phyloP scores from a whole-genome alignment of 1,284 basidiomycete species.

The Leccinum subfulvum region DNA sequence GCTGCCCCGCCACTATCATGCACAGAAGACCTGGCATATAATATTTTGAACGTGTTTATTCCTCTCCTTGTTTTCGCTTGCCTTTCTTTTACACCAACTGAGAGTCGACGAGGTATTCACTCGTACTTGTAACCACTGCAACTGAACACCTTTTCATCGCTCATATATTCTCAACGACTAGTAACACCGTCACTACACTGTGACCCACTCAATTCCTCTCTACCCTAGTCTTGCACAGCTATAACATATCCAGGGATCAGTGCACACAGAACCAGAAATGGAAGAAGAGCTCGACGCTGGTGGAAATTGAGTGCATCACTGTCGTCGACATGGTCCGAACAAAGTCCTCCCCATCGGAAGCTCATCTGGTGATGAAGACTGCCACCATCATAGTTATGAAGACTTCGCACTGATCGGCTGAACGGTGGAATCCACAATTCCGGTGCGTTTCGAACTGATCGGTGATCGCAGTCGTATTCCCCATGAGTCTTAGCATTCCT shows the following conservation, averaged over 20 bases:
- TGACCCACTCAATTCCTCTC: no score
- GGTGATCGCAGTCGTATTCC: neutral
- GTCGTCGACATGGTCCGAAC: neutral
- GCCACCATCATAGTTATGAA: neutral
- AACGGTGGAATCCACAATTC: neutral
- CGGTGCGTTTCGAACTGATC: neutral
- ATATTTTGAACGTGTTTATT: no score
- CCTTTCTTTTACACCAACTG: neutral
- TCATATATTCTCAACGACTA: no score
- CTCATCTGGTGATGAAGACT: neutral
- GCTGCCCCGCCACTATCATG: no score
- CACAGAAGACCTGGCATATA: no score
- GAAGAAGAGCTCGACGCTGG: neutral
- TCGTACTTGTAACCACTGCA: neutral
- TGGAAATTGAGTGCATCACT: neutral
- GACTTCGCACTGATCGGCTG: neutral
- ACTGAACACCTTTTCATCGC: no score
- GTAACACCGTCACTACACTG: no score
- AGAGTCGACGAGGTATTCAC: neutral
- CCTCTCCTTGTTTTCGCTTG: no score
- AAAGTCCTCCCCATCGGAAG: neutral
- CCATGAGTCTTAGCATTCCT: neutral
- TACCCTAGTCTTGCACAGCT: neutral
- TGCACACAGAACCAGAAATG: neutral
- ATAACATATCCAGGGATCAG: neutral